These are phyloP conservation scores for Ustilago tritici DNA, from an alignment of 1,284 basidiomycete genomes.

Conservation along the genomic window DNA sequence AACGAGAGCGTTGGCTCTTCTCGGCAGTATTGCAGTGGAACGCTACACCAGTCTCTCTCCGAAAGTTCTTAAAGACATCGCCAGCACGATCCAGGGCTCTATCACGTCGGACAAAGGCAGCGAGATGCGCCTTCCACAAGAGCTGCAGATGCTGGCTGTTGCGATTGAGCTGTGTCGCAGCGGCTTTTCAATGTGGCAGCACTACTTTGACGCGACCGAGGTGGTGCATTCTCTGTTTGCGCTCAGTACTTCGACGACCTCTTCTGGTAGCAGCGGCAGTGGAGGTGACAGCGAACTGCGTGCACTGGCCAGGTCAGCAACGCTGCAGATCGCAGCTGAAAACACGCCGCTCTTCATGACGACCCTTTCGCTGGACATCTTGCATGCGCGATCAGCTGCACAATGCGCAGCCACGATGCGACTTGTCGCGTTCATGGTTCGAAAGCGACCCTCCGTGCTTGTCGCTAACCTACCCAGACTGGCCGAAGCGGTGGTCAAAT, in stretches of 20 bases:
- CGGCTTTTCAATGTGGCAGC: constrained; percentile 93
- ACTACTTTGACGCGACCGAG: constrained; percentile 90
- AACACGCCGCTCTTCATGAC: constrained; percentile 95
- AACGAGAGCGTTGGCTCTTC: constrained; percentile 34
- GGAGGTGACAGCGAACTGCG: constrained; percentile 42
- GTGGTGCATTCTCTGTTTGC: constrained; percentile 86
- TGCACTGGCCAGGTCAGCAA: constrained; percentile 78
- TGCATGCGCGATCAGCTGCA: constrained; percentile 81
- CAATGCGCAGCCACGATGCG: constrained; percentile 91
- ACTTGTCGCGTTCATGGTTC: constrained; percentile 90
- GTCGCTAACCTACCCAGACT: constrained; percentile 87
- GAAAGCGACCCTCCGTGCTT: constrained; percentile 78
- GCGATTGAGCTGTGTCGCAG: constrained; percentile 89
- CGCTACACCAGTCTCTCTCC: constrained; percentile 85
- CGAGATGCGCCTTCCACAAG: constrained; percentile 58
- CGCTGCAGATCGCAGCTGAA: constrained; percentile 84
- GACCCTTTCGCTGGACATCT: constrained; percentile 88
- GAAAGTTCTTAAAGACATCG: constrained; percentile 79
- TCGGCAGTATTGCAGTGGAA: constrained; percentile 79
- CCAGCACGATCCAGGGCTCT: constrained; percentile 78
- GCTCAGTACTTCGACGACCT: constrained; percentile 70
- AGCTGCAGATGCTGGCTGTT: constrained; percentile 75
- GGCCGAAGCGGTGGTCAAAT: constrained; percentile 95
- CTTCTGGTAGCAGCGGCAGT: constrained; percentile 15
- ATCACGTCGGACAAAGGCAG: constrained; percentile 27